Conservation (phyloP, 768 basidiomycete species). For the Lactifluus subvellereus region DNA sequence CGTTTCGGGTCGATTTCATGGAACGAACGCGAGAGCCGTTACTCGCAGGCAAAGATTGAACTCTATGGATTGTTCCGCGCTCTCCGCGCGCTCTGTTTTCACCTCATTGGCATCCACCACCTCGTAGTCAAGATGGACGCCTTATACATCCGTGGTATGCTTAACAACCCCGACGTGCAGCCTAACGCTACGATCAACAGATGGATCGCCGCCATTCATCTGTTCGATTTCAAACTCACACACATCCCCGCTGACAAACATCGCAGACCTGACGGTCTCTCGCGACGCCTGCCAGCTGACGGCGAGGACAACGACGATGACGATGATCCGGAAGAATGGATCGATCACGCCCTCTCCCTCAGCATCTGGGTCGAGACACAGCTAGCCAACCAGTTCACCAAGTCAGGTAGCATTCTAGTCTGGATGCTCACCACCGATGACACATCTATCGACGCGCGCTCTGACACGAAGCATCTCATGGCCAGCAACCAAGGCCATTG, state of each 20-base stretch:
- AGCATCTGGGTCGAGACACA: not conserved
- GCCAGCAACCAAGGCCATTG: too few species aligned
- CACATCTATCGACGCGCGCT: too few species aligned
- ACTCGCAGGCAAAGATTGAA: too few species aligned
- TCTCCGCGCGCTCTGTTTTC: too few species aligned
- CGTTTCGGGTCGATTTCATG: conserved; percentile 25
- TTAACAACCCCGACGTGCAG: conserved; percentile 36
- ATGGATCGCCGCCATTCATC: conserved; percentile 12
- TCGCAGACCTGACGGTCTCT: conserved; percentile 34
- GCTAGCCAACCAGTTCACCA: too few species aligned
- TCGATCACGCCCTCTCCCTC: not conserved
- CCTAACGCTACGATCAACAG: conserved; percentile 37
- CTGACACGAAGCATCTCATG: too few species aligned
- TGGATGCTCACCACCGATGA: too few species aligned
- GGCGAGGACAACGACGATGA: not conserved
- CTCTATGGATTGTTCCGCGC: too few species aligned
- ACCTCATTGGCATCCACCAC: too few species aligned
- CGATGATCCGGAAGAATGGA: not conserved
- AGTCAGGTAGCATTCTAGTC: too few species aligned
- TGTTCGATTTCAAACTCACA: conserved; percentile 34
- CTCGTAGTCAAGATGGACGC: too few species aligned
- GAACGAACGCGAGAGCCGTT: conserved; percentile 26
- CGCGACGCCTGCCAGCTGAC: conserved; percentile 5
- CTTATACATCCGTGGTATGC: conserved; percentile 36
- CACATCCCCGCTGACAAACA: too few species aligned